Evolutionary conservation across 495 filamentous ascomycete species (phyloP), one percentile per base, ranked within the genome.

Genomic region (Clavariopsis aquatica): DNA sequence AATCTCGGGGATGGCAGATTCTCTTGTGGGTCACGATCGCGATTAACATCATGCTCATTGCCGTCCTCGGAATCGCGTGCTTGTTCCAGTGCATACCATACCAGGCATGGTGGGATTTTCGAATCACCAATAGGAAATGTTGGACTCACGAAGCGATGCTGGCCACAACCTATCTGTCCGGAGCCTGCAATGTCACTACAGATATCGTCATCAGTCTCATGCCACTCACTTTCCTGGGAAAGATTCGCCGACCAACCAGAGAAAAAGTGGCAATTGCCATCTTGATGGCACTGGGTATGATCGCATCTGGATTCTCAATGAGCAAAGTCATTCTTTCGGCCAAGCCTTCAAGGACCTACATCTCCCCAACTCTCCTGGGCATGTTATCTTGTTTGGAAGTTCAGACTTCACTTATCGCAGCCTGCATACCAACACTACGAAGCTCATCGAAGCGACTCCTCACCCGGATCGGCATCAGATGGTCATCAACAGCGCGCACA

Each of bases 251-350:
- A 10, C 76, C 74, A 23, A 38, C 73, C 29, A 62, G 63, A 4
- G 72, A 77, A 64, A 73, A 71, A 47, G 38, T 76, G 8, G 65
- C 70, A 24, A 61, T 78, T 29, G 64, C 43, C 7, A 47, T 69
- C 34, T 57, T 78, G 12, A 75, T 77, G 75, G 69, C 60, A 2
- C 63, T 78, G 41, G 76, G 76, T 15, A 52, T 78, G 10, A n/a
- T 74, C n/a, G 75, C 76, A 22, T 60, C 55, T 8, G n/a, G n/a
- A 20, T 60, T 65, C 36, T 60, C 63, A 20, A 19, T 60, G 9
- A 15, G 10, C 20, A 58, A 52, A 24, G 24, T 45, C n/a, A 49
- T 54, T 2, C 17, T 60, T 15, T 17, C 45, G 19, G 24, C 13
- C 6, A 19, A 19, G 1, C 26, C 23, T 28, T 17, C 28, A 52